These are phyloP conservation scores for Boletellus dicymbophilus DNA, from an alignment of 1,284 basidiomycete genomes.

Conservation along the genomic window DNA sequence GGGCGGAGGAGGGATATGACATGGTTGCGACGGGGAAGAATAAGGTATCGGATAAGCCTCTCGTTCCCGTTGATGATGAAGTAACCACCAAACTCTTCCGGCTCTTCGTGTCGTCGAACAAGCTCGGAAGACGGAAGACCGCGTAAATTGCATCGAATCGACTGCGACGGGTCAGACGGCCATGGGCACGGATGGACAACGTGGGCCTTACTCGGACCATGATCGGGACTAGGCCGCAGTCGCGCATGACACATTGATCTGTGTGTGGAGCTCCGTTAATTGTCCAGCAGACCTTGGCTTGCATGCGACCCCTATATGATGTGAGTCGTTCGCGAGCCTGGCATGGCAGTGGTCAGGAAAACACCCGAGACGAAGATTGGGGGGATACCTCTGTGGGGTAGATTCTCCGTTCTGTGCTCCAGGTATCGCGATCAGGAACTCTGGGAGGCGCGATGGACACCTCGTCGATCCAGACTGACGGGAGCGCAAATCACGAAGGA, in stretches of 20 bases:
- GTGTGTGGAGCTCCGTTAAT: constrained; percentile 69
- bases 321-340: constrained; percentile 91
- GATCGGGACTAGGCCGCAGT: constrained; percentile 93
- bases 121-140: constrained; percentile 86
- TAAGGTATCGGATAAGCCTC: constrained; percentile 96
- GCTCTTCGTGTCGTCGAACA: constrained; percentile 91
- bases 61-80: constrained; percentile 99
- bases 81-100: constrained; percentile 98
- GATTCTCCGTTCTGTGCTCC: constrained; percentile 75
- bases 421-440: constrained; percentile 83
- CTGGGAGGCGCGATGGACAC: constrained; percentile 86
- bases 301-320: constrained; percentile 92
- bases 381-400: constrained; percentile 85
- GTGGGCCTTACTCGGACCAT: constrained; percentile 85
- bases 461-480: constrained; percentile 86
- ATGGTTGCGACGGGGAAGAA: constrained; percentile 89
- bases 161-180: constrained; percentile 48
- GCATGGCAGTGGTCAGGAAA: constrained; percentile 9
- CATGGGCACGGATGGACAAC: constrained; percentile 2
- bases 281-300: constrained; percentile 88
- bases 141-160: constrained; percentile 91
- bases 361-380: background rate
- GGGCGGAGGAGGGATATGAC: constrained; percentile 86
- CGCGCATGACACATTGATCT: constrained; percentile 75
- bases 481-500: constrained; percentile 12